Conservation (phyloP, 2,329 filamentous ascomycete species). For the Aspergillus sp. region DNA sequence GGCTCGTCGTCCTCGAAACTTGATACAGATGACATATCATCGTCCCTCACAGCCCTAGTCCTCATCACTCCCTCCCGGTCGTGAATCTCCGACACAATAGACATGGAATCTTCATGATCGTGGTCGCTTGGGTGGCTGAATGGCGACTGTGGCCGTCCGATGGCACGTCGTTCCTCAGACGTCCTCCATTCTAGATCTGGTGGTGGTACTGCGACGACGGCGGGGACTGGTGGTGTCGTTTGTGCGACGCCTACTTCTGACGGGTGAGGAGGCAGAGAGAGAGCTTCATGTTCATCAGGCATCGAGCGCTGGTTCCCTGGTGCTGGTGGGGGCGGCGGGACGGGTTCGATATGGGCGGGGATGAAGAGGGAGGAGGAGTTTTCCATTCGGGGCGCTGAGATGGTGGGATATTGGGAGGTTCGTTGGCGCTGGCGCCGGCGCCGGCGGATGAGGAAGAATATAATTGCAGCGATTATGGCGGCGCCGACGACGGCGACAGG, state of each 20-base stretch:
- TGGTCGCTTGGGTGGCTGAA: constrained; percentile 24
- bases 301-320: neutral
- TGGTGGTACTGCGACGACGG: neutral
- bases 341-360: neutral
- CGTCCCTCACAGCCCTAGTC: constrained; percentile 18
- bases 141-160: constrained; percentile 19
- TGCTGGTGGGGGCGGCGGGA: neutral
- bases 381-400: constrained; percentile 4
- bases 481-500: constrained; percentile 31
- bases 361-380: constrained; percentile 5
- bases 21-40: constrained; percentile 35
- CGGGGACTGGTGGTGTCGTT: neutral
- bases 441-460: constrained; percentile 26
- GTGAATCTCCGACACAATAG: constrained; percentile 25
- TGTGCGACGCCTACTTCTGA: neutral
- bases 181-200: constrained; percentile 8
- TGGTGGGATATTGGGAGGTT: neutral
- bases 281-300: neutral
- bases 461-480: constrained; percentile 22
- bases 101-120: constrained; percentile 15
- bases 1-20: constrained; percentile 27
- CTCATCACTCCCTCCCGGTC: constrained; percentile 1
- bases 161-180: neutral
- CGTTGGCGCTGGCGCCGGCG: constrained; percentile 22
- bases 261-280: neutral